Evolutionary conservation across 352 stramenopile species (phyloP).

Genomic region (Phytopythium kandeliae): DNA sequence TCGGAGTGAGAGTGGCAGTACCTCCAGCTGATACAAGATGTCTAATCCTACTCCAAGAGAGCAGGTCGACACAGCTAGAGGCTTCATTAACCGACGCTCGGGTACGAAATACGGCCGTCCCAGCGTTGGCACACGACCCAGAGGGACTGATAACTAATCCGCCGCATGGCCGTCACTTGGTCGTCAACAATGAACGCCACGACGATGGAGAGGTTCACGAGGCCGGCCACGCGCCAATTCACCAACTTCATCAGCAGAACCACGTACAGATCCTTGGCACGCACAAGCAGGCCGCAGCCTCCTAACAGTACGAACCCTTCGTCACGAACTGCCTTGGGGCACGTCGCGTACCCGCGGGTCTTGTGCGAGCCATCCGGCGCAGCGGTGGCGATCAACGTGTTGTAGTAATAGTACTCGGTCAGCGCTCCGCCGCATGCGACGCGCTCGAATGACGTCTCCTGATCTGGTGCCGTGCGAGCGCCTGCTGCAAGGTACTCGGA

Average conservation of each 20-base stretch:
- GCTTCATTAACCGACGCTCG: constrained; percentile 14
- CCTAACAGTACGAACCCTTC: constrained; percentile 31
- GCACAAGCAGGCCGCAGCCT: constrained; percentile 20
- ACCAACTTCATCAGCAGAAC: constrained; percentile 23
- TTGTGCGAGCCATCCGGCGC: not conserved
- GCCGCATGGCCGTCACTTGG: constrained; percentile 17
- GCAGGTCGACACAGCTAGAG: not conserved
- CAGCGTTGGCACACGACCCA: constrained; percentile 17
- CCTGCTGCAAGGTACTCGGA: constrained; percentile 21
- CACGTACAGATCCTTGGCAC: constrained; percentile 29
- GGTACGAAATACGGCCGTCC: constrained; percentile 25
- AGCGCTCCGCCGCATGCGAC: constrained; percentile 21
- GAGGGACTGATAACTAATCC: constrained; percentile 17
- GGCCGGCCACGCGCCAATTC: constrained; percentile 10
- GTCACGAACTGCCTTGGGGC: constrained; percentile 23
- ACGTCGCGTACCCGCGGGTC: constrained; percentile 19
- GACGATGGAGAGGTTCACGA: constrained; percentile 24
- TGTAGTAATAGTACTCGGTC: constrained; percentile 33
- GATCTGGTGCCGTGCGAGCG: constrained; percentile 7
- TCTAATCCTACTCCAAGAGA: too few species aligned
- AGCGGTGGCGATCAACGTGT: constrained; percentile 18
- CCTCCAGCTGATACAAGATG: too few species aligned
- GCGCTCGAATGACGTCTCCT: constrained; percentile 23
- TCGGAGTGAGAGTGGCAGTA: too few species aligned
- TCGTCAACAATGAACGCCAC: constrained; percentile 18